phyloP scores from a whole-genome alignment of 768 basidiomycete species.

The Tylopilus subfusipes region DNA sequence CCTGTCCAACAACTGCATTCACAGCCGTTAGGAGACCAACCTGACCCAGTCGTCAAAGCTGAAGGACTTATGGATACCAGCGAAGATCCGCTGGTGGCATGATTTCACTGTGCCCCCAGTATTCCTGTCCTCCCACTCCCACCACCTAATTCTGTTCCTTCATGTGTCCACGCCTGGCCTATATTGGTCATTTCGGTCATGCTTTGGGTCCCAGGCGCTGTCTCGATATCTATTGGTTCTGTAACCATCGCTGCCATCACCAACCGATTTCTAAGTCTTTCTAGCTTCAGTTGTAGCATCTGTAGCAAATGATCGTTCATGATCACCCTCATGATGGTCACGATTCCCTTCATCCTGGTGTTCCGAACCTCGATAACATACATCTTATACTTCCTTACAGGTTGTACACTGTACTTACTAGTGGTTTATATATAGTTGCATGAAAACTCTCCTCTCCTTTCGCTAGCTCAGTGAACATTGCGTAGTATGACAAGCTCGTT shows the following conservation, averaged over 20 bases:
- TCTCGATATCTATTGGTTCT: constrained; percentile 33
- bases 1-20: constrained; percentile 49
- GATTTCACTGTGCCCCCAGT: constrained; percentile 6
- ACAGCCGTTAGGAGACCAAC: constrained; percentile 51
- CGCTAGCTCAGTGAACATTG: constrained; percentile 27
- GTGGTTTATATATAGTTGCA: constrained; percentile 21
- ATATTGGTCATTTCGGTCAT: constrained; percentile 13
- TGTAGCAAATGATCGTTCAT: constrained; percentile 33
- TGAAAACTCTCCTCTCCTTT: constrained; percentile 11
- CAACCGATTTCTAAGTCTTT: constrained; percentile 20
- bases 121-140: not conserved
- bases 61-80: constrained; percentile 67
- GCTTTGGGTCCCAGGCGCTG: constrained; percentile 23
- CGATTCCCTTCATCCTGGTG: constrained; percentile 28
- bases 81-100: constrained; percentile 53
- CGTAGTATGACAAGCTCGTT: constrained; percentile 63
- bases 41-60: constrained; percentile 48
- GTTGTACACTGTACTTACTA: constrained; percentile 35
- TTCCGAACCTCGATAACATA: constrained; percentile 32
- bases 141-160: constrained; percentile 7
- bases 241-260: constrained; percentile 28
- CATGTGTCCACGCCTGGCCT: constrained; percentile 5
- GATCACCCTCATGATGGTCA: constrained; percentile 34
- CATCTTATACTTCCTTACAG: constrained; percentile 36
- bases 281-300: constrained; percentile 29